Evolutionary conservation across 257 asterid species (phyloP).

Genomic region (Fraxinus cuspidata): DNA sequence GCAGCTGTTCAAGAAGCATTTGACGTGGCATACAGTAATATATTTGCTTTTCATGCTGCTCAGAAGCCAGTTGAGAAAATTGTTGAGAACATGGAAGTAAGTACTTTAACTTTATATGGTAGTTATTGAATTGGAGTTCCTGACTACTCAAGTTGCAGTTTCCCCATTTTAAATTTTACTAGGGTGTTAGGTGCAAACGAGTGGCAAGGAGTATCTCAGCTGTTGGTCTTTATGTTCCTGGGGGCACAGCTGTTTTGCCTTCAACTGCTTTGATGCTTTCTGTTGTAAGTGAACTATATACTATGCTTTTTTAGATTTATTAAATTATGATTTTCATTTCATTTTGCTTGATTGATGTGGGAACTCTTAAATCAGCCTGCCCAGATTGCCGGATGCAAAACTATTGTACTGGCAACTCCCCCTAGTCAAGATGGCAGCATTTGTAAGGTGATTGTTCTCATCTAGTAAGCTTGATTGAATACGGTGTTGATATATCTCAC

Average conservation of each 20-base stretch:
- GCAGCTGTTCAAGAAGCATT: conserved; percentile 82
- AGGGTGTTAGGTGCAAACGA: conserved; percentile 97
- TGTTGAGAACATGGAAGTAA: conserved; percentile 90
- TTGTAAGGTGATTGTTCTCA: conserved; percentile 66
- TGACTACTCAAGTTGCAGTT: conserved; percentile 23
- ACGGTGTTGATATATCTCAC: conserved; percentile 19
- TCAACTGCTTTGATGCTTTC: conserved; percentile 98
- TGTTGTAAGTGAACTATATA: conserved; percentile 57
- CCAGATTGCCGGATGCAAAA: conserved; percentile 98
- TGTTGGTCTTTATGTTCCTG: conserved; percentile 99
- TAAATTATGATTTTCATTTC: conserved; percentile 16
- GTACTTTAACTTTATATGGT: conserved; percentile 23
- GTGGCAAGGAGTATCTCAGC: conserved; percentile 87
- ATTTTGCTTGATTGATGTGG: conserved; percentile 21
- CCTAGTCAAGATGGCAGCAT: conserved; percentile 87
- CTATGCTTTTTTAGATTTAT: conserved; percentile 8
- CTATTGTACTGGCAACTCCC: conserved; percentile 94
- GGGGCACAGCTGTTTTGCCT: conserved; percentile 99
- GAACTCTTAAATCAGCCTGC: conserved; percentile 76
- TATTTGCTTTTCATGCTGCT: conserved; percentile 84
- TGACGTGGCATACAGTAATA: conserved; percentile 91
- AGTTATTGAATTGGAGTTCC: neutral
- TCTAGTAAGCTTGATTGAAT: conserved; percentile 14
- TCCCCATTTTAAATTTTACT: conserved; percentile 24
- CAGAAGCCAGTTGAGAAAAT: conserved; percentile 81